Base-by-base conservation (phyloP, 129 eudicot genomes). In the Arctium lappa region DNA sequence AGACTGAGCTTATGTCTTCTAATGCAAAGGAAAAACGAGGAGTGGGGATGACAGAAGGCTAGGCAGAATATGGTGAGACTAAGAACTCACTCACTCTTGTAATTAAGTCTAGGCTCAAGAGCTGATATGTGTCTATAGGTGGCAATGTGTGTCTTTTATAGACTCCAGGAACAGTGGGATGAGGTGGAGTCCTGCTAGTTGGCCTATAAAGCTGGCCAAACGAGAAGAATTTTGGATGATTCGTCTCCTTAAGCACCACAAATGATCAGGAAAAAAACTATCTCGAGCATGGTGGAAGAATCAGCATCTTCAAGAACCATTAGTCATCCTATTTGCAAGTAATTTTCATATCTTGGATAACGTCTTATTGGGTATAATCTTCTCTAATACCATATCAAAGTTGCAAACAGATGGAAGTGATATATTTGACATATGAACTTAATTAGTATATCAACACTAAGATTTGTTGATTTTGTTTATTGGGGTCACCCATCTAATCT, bases 161-260 rank as follows among this genome's bases (percentile, higher is more conserved):
- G 84, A 78, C 84, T 80, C 70, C 83, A 69, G 63, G 50, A 33
- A 70, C 6, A 70, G 69, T 70, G 83, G 76, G 83, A n/a, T 44
- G 76, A 53, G 66, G 75, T 76, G 82, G 83, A 72, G 89, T 72
- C 39, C 9, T 70, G 84, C 91, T 86, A 88, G 88, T 84, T 88
- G 94, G 88, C 83, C 74, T 63, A 79, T 42, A 80, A 82, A 87
- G 81, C 78, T 74, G 84, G 80, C 81, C 77, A 82, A 74, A 50
- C 72, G 31, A 53, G 82, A 48, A 77, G 82, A 86, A 75, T 86
- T 82, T 86, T 80, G 40, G 60, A 84, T 66, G 87, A 88, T 86
- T 81, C 74, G 91, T 84, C 85, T 79, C 66, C 69, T 48, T 88
- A 72, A 82, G 83, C 86, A 84, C 91, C 91, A 90, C 88, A 80